These are phyloP conservation scores for Inga leiocalycina DNA, from an alignment of 306 rosid genomes.

Conservation along the genomic window DNA sequence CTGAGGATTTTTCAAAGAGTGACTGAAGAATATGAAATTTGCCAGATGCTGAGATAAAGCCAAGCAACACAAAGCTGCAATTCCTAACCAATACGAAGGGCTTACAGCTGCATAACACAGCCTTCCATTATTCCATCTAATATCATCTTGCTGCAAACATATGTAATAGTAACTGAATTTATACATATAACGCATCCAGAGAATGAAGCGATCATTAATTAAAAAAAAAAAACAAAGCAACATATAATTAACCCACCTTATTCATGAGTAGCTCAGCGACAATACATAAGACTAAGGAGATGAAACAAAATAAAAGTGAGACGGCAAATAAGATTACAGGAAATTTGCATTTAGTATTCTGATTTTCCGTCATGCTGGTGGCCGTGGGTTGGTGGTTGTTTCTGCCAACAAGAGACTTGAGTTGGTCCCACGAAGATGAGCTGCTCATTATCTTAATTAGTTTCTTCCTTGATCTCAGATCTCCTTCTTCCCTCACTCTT, in stretches of 20 bases:
- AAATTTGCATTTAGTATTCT: slow-evolving; percentile 33
- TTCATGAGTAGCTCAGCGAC: slow-evolving; percentile 62
- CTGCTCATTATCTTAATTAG: slow-evolving; percentile 2
- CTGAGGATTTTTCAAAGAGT: slow-evolving; percentile 32
- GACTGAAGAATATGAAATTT: slow-evolving; percentile 43
- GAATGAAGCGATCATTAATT: too few relatives aligned
- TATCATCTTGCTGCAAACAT: slow-evolving; percentile 50
- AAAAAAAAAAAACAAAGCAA: background rate
- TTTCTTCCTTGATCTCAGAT: too few relatives aligned
- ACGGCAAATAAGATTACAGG: slow-evolving; percentile 31
- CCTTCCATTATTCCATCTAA: slow-evolving; percentile 54
- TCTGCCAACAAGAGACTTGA: slow-evolving; percentile 23
- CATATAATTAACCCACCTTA: slow-evolving; percentile 44
- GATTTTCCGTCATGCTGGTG: slow-evolving; percentile 46
- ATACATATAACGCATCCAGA: background rate
- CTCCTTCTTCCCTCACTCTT: too few relatives aligned
- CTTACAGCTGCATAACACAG: slow-evolving; percentile 61
- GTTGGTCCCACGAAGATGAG: slow-evolving; percentile 23
- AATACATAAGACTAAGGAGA: slow-evolving; percentile 61
- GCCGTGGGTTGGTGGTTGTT: slow-evolving; percentile 28
- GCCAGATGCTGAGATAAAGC: slow-evolving; percentile 58
- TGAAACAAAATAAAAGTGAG: slow-evolving; percentile 55
- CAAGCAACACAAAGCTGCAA: slow-evolving; percentile 63
- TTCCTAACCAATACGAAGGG: slow-evolving; percentile 64
- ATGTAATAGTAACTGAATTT: background rate